Conservation (phyloP, 768 basidiomycete species). For the Asterophora lycoperdoides region DNA sequence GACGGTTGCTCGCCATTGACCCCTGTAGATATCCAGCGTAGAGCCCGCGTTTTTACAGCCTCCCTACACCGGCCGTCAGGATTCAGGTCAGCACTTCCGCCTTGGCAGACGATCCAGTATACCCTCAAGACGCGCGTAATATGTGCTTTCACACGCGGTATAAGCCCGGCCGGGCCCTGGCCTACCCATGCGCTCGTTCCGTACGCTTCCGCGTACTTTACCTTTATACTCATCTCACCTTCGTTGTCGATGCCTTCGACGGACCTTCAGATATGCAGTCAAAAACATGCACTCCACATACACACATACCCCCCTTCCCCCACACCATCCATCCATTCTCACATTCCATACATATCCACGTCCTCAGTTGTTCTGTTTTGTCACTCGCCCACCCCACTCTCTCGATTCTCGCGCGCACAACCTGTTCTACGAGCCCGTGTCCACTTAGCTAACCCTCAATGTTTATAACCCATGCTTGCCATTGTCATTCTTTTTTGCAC, state of each 20-base stretch:
- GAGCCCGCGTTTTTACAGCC: slow-evolving; percentile 8
- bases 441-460: slow-evolving; percentile 21
- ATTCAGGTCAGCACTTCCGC: slow-evolving; percentile 16
- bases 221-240: slow-evolving; percentile 18
- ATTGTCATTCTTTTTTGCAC: background rate
- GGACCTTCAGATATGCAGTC: slow-evolving; percentile 29
- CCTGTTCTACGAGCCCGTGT: slow-evolving; percentile 6
- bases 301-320: slow-evolving; percentile 16
- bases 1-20: slow-evolving; percentile 26
- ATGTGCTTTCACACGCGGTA: slow-evolving; percentile 15
- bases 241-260: slow-evolving; percentile 28
- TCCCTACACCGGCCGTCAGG: slow-evolving; percentile 5
- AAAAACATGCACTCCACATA: slow-evolving; percentile 15
- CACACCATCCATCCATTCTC: slow-evolving; percentile 14
- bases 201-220: slow-evolving; percentile 18
- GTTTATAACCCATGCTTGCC: slow-evolving; percentile 19
- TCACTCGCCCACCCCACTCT: background rate
- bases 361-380: slow-evolving; percentile 10
- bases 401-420: background rate
- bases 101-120: slow-evolving; percentile 17
- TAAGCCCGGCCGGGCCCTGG: slow-evolving; percentile 16
- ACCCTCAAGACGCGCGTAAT: slow-evolving; percentile 20
- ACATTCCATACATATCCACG: slow-evolving; percentile 18
- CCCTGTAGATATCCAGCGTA: slow-evolving; percentile 12
- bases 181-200: slow-evolving; percentile 14